Evolutionary conservation across 306 rosid genomes (phyloP).

Genomic region (Crotalaria pallida): DNA sequence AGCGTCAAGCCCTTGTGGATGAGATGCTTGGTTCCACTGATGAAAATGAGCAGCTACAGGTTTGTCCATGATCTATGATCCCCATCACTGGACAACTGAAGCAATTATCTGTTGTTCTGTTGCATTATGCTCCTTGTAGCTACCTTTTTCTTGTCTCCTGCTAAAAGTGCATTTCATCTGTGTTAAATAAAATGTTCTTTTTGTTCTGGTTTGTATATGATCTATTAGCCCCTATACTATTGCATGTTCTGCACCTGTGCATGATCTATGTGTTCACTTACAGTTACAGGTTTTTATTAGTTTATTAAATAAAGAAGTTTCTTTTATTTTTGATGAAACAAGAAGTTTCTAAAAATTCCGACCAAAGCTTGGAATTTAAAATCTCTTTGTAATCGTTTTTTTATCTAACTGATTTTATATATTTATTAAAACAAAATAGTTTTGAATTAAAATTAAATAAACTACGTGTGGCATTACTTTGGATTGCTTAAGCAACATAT

Average conservation of each 20-base stretch:
- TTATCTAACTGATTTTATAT: too few species aligned
- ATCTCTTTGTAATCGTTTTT: too few species aligned
- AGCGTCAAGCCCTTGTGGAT: constrained; percentile 74
- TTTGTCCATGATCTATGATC: constrained; percentile 23
- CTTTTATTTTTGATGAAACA: too few species aligned
- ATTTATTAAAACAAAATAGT: background rate
- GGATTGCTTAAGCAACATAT: background rate
- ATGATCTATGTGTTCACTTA: too few species aligned
- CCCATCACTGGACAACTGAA: background rate
- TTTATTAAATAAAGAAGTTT: background rate
- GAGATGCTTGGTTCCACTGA: constrained; percentile 96
- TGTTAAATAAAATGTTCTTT: background rate
- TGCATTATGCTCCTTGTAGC: background rate
- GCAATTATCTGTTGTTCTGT: background rate
- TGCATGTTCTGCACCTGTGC: too few species aligned
- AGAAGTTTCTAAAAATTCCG: too few species aligned
- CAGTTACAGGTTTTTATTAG: background rate
- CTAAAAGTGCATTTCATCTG: background rate
- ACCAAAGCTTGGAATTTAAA: background rate
- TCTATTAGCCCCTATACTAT: background rate
- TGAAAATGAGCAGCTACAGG: constrained; percentile 98
- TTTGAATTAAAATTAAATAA: background rate
- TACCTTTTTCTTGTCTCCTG: background rate
- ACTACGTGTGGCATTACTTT: background rate
- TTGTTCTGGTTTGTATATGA: background rate